These are phyloP conservation scores for Castanea sativa DNA, from an alignment of 306 rosid species.

Conservation along the genomic window DNA sequence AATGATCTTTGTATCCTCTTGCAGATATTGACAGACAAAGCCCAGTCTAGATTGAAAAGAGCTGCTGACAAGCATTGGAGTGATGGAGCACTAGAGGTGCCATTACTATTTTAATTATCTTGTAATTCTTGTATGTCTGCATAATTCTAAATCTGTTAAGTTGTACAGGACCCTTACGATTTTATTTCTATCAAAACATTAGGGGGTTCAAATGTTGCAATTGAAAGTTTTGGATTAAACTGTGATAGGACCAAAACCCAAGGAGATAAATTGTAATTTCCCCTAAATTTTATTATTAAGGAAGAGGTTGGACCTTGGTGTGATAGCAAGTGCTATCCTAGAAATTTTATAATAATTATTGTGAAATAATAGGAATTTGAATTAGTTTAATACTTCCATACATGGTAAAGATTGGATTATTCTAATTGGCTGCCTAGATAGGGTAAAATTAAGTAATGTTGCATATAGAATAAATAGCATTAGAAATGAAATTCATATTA, in stretches of 20 bases:
- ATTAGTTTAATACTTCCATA: neutral
- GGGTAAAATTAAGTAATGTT: neutral
- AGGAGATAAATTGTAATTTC: too few relatives aligned
- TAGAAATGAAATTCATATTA: neutral
- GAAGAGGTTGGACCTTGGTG: too few relatives aligned
- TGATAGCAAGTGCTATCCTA: too few relatives aligned
- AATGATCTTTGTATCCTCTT: conserved; percentile 7
- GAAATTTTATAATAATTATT: too few relatives aligned
- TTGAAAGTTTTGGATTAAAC: too few relatives aligned
- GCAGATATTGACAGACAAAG: conserved; percentile 80
- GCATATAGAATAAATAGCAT: too few relatives aligned
- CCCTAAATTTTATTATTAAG: too few relatives aligned
- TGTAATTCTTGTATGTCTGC: neutral
- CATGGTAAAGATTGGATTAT: neutral
- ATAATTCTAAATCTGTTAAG: too few relatives aligned
- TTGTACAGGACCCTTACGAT: too few relatives aligned
- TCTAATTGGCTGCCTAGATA: neutral
- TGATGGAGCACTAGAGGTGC: conserved; percentile 96
- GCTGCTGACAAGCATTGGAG: conserved; percentile 98
- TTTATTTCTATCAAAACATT: too few relatives aligned
- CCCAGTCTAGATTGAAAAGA: conserved; percentile 70
- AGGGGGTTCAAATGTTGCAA: too few relatives aligned
- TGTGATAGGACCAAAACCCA: too few relatives aligned
- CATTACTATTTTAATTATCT: conserved; percentile 11
- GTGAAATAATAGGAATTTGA: neutral